Conservation (phyloP, 495 filamentous ascomycete genomes). For the Tuber indicum region DNA sequence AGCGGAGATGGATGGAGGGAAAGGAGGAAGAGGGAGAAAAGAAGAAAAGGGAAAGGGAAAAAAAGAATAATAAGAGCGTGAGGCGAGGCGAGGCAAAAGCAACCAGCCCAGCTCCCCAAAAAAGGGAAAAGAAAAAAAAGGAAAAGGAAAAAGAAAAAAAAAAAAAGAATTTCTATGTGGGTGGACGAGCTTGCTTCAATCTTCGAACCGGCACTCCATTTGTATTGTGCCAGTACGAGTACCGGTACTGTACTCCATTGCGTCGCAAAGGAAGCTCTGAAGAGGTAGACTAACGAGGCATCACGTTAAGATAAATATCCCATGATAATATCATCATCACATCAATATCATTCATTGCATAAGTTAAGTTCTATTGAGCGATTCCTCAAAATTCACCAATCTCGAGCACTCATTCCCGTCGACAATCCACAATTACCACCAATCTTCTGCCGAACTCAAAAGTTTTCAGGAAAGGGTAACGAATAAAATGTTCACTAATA, state of each 20-base stretch:
- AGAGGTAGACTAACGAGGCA: background rate
- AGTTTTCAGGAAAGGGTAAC: background rate
- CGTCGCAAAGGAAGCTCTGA: background rate
- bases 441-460: background rate
- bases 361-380: background rate
- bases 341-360: background rate
- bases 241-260: background rate
- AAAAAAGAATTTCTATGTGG: conserved; percentile 8
- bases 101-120: conserved; percentile 7
- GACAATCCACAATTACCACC: background rate
- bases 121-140: background rate
- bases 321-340: background rate
- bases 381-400: background rate
- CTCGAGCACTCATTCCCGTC: background rate
- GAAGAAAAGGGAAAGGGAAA: conserved; percentile 27
- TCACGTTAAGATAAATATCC: background rate
- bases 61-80: conserved; percentile 27
- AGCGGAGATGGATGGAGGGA: conserved; percentile 32
- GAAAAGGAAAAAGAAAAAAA: conserved; percentile 2
- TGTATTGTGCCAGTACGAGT: too few species aligned
- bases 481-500: background rate
- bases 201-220: too few species aligned
- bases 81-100: conserved; percentile 18
- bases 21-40: conserved; percentile 29
- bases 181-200: background rate